A percentile compares a stretch with the other conserved stretches of the same genome.
phyloP scores from a whole-genome alignment of 2,329 filamentous ascomycete species.

The Fonsecaea monophora region DNA sequence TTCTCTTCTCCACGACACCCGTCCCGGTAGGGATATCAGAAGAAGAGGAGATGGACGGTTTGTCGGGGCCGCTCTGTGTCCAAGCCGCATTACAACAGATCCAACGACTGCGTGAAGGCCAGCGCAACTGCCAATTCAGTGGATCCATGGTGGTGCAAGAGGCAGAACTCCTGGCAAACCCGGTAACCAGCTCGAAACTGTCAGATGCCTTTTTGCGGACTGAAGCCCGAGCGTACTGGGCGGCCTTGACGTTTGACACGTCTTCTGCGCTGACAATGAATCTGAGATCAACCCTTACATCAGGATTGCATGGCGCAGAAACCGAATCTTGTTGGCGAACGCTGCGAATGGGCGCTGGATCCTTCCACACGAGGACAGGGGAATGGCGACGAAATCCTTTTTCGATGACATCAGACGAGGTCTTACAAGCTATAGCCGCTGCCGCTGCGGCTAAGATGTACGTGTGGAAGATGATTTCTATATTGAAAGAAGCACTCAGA shows the following conservation, averaged over 20 bases:
- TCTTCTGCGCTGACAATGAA: conserved; percentile 53
- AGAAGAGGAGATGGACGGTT: conserved; percentile 51
- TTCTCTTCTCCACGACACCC: conserved; percentile 51
- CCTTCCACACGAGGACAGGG: conserved; percentile 43
- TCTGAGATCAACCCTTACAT: conserved; percentile 49
- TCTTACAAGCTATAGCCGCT: conserved; percentile 43
- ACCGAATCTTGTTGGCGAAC: conserved; percentile 43
- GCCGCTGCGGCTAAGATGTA: conserved; percentile 42
- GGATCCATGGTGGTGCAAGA: conserved; percentile 49
- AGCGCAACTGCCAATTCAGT: conserved; percentile 51
- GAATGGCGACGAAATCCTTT: conserved; percentile 41
- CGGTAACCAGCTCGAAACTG: conserved; percentile 41
- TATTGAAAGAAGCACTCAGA: conserved; percentile 45
- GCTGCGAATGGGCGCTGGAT: conserved; percentile 40
- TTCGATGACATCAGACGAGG: conserved; percentile 42
- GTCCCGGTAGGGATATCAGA: conserved; percentile 51
- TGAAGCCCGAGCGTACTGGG: conserved; percentile 53
- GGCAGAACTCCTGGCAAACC: conserved; percentile 34
- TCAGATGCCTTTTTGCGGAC: conserved; percentile 47
- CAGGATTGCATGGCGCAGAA: conserved; percentile 45
- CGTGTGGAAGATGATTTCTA: conserved; percentile 44
- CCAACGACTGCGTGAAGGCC: conserved; percentile 49
- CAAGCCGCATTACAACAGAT: conserved; percentile 53
- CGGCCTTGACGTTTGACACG: conserved; percentile 53
- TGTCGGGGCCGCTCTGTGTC: conserved; percentile 51